Base-by-base conservation (phyloP, 306 rosid species). In the Cucurbita moschata region DNA sequence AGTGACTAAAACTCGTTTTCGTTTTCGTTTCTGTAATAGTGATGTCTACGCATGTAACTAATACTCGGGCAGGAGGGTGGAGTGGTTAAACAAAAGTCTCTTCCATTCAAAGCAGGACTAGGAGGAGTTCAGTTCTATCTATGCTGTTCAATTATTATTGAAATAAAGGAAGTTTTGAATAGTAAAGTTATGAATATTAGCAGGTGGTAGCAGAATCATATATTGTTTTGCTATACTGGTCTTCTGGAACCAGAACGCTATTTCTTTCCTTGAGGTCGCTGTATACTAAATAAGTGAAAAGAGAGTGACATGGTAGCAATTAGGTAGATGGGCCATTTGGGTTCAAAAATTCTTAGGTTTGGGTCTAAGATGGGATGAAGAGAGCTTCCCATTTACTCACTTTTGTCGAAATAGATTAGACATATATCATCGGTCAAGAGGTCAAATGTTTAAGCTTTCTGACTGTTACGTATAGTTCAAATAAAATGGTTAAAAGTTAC, bases 1-100 rank as follows among this genome's bases (percentile, higher is more conserved):
- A 50, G 14, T 14, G 18, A 68, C 49, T 56, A 68, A 57, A 70
- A 70, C 74, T 70, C 50, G 0, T 50, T 30, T 70, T 49, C 74
- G 50, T 70, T 70, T 50, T 49, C 74, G 50, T 70, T 70, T 50
- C 14, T 70, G 59, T 70, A 70, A 70, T 5, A 50, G 40, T 49
- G 43, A 70, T 30, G 74, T 50, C 23, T 70, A 42, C 18, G 72
- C 19, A 65, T 43, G 53, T 65, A 18, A 42, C 37, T 40, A 14
- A 42, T 67, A 26, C 57, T 68, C 57, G 18, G 40, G 73, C 21
- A 26, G 56, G 1, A 50, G 14, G 56, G 37, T 46, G 73, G 40
- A 15, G 15, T 26, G 7, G 57, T 35, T 49, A 56, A 49, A 49
- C 58, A 26, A 69, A 47, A 26, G 7, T n/a, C 26, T 35, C 55